These are phyloP conservation scores for Ustilago vetiveriae DNA, from an alignment of 1,284 basidiomycete species.

Conservation along the genomic window DNA sequence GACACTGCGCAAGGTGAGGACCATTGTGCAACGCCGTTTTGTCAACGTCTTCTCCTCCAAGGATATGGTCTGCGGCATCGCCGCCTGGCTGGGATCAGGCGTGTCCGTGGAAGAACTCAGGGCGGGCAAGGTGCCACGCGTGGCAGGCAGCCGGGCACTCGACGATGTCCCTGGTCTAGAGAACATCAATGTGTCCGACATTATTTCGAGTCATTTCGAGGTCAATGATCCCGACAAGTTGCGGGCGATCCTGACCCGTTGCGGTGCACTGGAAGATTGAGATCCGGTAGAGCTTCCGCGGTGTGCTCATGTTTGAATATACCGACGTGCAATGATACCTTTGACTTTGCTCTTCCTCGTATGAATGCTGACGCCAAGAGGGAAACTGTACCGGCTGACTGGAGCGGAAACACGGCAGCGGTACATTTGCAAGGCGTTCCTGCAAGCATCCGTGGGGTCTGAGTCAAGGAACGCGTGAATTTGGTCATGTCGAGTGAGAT, in stretches of 20 bases:
- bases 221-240: conserved; percentile 43
- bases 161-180: conserved; percentile 51
- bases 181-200: conserved; percentile 58
- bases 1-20: conserved; percentile 69
- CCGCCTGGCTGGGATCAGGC: conserved; percentile 69
- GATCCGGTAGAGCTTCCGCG: too few species aligned
- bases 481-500: conserved; percentile 3
- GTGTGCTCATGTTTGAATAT: too few species aligned
- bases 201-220: conserved; percentile 55
- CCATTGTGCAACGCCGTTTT: conserved; percentile 69
- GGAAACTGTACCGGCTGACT: not conserved
- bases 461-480: conserved; percentile 16
- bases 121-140: conserved; percentile 61
- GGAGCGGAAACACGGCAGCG: not conserved
- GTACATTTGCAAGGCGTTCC: not conserved
- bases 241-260: conserved; percentile 26
- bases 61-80: conserved; percentile 70
- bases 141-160: conserved; percentile 48
- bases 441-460: not conserved
- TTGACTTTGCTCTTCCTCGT: too few species aligned
- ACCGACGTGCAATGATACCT: too few species aligned
- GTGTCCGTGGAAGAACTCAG: conserved; percentile 69
- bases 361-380: too few species aligned
- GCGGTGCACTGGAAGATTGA: conserved; percentile 41
- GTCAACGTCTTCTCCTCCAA: conserved; percentile 70